Evolutionary conservation across 208 protist species (phyloP).

Genomic region (Leishmania mexicana): DNA sequence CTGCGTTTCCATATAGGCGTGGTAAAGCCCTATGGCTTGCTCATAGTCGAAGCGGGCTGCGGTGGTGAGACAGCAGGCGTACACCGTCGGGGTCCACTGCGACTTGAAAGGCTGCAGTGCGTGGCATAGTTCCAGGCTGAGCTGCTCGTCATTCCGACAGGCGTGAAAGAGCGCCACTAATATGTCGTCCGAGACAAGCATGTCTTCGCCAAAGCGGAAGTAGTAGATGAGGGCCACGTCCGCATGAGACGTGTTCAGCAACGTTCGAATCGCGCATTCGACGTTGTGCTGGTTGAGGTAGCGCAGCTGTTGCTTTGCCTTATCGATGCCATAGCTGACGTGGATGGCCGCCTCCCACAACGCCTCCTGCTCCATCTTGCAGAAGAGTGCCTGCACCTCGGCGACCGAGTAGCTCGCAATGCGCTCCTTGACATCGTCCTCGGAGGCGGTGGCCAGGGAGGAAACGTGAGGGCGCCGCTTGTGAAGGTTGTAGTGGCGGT

Average conservation of each 20-base stretch:
- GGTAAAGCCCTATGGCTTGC: constrained; percentile 58
- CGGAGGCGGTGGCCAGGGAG: constrained; percentile 33
- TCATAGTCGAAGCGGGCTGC: constrained; percentile 51
- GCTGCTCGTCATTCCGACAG: constrained; percentile 42
- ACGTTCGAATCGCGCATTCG: constrained; percentile 52
- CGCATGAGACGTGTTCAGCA: constrained; percentile 41
- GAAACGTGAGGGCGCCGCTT: constrained; percentile 44
- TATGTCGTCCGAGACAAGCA: constrained; percentile 67
- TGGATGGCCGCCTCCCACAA: constrained; percentile 66
- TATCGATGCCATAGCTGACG: constrained; percentile 55
- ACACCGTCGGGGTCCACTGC: constrained; percentile 63
- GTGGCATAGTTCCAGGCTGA: constrained; percentile 55
- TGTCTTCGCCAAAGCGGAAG: constrained; percentile 63
- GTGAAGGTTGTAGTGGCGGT: constrained; percentile 58
- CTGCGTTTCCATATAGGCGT: constrained; percentile 38
- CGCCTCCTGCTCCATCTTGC: constrained; percentile 55
- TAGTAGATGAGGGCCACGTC: constrained; percentile 59
- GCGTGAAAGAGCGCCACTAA: constrained; percentile 67
- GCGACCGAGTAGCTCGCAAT: constrained; percentile 40
- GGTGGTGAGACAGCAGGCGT: constrained; percentile 78
- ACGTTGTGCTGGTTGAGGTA: constrained; percentile 63
- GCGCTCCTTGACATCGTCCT: constrained; percentile 38
- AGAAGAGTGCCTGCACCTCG: constrained; percentile 60
- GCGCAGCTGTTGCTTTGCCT: constrained; percentile 32
- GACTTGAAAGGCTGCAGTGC: constrained; percentile 48